Base-by-base conservation (phyloP, 1,139 yeast species). In the Debaryomyces sp. region DNA sequence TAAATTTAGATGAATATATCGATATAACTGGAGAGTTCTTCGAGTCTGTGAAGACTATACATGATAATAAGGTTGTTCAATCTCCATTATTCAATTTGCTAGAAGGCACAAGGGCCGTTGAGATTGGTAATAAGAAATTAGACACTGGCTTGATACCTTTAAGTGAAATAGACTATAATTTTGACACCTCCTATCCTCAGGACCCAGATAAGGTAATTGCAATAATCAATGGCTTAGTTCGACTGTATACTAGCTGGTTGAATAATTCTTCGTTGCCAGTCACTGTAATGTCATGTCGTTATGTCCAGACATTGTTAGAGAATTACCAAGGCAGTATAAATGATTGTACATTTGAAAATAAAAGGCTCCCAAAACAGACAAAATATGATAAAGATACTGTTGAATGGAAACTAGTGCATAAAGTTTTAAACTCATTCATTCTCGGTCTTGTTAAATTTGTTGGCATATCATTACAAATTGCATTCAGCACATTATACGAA, bases 71-170 rank as follows among this genome's bases (percentile, higher is more conserved):
- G 41, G 83, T 87, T 17, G 77, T 82, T 4, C 81, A 82, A 57
- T 74, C 79, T 2, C 73, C 78, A 0, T 62, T 66, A 34, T 86
- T 86, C 63, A 80, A 84, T 51, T 65, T 87, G 34, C 72, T 87
- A 48, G 89, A 85, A 57, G 92, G 92, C 0, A 85, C 95, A 0
- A 80, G 89, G 56, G 91, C 95, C 0, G 66, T 86, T 47, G 95
- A 87, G 60, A 77, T 83, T 5, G 67, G 77, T 48, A 87, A 86
- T 58, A 68, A 73, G n/a, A 78, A 77, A 50, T 66, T 87, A 42
- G 95, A 87, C 56, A 81, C 94, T 0, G 84, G 85, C 1, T 56
- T 84, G 46, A 76, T 87, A 10, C 52, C 66, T 18, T 61, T 84
- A 32, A 55, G 68, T 2, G 51, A 55, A 1, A 73, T 64, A 5